Evolutionary conservation across 352 stramenopile species (phyloP).

Genomic region (Globisporangium solare): DNA sequence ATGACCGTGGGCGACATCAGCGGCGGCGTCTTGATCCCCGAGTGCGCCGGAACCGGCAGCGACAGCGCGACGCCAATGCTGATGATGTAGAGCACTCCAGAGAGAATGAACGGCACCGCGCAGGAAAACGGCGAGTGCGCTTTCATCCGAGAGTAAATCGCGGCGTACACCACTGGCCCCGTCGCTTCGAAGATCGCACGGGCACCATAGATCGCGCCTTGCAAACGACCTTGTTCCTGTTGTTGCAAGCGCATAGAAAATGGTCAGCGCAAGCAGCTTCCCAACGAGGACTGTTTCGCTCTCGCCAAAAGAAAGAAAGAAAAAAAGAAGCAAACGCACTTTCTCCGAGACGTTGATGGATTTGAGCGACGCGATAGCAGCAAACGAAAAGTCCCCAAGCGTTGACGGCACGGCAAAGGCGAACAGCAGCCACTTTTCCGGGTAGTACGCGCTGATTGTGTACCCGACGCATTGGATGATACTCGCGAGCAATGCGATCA

Average conservation of each 20-base stretch:
- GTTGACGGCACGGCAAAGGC: slow-evolving; percentile 31
- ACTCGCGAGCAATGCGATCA: slow-evolving; percentile 41
- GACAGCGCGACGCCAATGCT: slow-evolving; percentile 45
- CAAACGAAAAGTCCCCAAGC: slow-evolving; percentile 65
- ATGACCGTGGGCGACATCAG: slow-evolving; percentile 43
- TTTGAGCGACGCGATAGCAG: slow-evolving; percentile 60
- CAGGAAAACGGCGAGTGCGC: slow-evolving; percentile 34
- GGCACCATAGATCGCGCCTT: slow-evolving; percentile 67
- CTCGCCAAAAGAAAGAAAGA: too few relatives aligned
- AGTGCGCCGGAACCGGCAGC: slow-evolving; percentile 25
- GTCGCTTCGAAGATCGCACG: slow-evolving; percentile 59
- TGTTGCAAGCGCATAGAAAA: not conserved
- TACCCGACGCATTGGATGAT: slow-evolving; percentile 39
- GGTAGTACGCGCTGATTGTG: slow-evolving; percentile 42
- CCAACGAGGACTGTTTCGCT: slow-evolving; percentile 2
- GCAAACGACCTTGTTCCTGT: slow-evolving; percentile 68
- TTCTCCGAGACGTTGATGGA: slow-evolving; percentile 59
- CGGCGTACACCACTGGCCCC: slow-evolving; percentile 49
- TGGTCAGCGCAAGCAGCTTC: not conserved
- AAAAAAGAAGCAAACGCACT: too few relatives aligned
- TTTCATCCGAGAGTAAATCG: slow-evolving; percentile 53
- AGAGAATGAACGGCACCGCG: slow-evolving; percentile 55
- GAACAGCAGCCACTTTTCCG: slow-evolving; percentile 57
- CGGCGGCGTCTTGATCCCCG: slow-evolving; percentile 12
- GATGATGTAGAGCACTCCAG: slow-evolving; percentile 42